Percentiles rank a stretch among this genome's conserved stretches.
Conservation (phyloP, 768 basidiomycete genomes). For the Sarcomyxa edulis region DNA sequence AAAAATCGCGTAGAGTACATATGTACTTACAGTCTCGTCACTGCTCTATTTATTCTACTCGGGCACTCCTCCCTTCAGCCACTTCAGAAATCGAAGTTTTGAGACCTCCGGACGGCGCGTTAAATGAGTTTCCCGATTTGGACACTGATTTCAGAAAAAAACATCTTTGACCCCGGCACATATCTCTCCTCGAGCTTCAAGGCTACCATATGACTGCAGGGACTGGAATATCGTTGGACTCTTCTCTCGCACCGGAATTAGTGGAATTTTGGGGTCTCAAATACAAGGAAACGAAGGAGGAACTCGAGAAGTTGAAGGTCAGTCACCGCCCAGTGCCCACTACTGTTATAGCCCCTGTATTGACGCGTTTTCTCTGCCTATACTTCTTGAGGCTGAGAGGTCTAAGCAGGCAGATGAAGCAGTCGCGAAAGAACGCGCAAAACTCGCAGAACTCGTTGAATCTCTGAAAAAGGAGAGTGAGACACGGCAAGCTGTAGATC, state of each 20-base stretch:
- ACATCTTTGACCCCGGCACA: too few relatives aligned
- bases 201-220: too few relatives aligned
- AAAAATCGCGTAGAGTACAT: too few relatives aligned
- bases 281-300: constrained; percentile 3
- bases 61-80: too few relatives aligned
- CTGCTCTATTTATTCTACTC: neutral
- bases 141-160: too few relatives aligned
- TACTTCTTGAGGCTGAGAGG: neutral
- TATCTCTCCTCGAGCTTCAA: too few relatives aligned
- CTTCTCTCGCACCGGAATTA: constrained; percentile 1
- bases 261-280: constrained; percentile 5
- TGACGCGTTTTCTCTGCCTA: neutral
- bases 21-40: neutral
- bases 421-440: constrained; percentile 1
- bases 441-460: neutral
- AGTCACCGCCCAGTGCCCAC: neutral
- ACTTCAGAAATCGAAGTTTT: too few relatives aligned
- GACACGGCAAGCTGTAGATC: neutral
- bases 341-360: neutral
- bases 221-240: constrained; percentile 2
- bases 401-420: neutral
- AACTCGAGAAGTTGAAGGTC: constrained; percentile 4
- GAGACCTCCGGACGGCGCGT: too few relatives aligned
- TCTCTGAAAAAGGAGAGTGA: neutral
- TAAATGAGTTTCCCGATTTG: too few relatives aligned